phyloP scores from a whole-genome alignment of 2,329 filamentous ascomycete species.

The Stagonosporopsis vannaccii region DNA sequence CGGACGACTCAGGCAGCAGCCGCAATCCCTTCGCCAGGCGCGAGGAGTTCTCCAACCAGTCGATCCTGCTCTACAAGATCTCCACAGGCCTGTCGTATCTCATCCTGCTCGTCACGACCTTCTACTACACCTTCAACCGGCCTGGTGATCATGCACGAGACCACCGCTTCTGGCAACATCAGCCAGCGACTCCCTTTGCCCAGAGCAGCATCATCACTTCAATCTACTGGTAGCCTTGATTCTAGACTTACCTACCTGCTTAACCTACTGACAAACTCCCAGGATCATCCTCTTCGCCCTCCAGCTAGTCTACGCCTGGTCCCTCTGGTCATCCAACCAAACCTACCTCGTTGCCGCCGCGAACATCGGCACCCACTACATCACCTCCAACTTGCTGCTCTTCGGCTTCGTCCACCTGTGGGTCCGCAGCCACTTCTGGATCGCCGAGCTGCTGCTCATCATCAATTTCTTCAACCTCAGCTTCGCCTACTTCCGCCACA shows the following conservation, averaged over 20 bases:
- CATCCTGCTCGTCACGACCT: conserved; percentile 71
- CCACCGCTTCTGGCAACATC: conserved; percentile 77
- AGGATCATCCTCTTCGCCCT: conserved; percentile 77
- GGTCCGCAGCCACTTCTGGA: conserved; percentile 76
- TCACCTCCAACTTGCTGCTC: conserved; percentile 82
- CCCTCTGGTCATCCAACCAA: conserved; percentile 74
- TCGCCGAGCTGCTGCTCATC: conserved; percentile 77
- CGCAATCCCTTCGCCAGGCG: conserved; percentile 76
- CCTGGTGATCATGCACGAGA: conserved; percentile 65
- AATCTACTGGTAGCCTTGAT: conserved; percentile 73
- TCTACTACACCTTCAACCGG: conserved; percentile 75
- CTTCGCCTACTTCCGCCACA: conserved; percentile 81
- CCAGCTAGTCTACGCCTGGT: conserved; percentile 77
- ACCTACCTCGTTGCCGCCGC: conserved; percentile 73
- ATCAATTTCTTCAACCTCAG: conserved; percentile 84
- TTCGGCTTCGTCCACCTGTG: conserved; percentile 86
- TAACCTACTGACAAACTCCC: background rate
- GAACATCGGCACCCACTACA: conserved; percentile 83
- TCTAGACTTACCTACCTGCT: background rate
- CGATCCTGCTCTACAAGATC: conserved; percentile 77
- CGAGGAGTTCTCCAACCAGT: conserved; percentile 67
- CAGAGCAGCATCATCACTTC: conserved; percentile 69
- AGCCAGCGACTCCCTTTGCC: conserved; percentile 76
- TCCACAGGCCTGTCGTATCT: conserved; percentile 78
- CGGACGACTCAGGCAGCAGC: conserved; percentile 49